Evolutionary conservation across 2,329 filamentous ascomycete species (phyloP).

Genomic region (Colletotrichum tofieldiae): DNA sequence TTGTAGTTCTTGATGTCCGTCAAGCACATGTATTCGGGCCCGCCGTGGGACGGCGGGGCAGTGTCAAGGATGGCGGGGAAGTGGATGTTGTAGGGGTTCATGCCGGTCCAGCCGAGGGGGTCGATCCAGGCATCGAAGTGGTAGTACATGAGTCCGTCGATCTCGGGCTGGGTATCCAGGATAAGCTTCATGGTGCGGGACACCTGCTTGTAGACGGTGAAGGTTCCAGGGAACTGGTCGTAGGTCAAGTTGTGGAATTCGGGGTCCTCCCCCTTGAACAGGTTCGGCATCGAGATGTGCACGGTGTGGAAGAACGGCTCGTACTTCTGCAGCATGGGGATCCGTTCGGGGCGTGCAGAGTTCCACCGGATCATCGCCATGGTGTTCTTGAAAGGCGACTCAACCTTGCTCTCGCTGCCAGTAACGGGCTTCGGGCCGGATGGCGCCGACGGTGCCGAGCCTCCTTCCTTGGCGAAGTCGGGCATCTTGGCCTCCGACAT

Average conservation of each 20-base stretch:
- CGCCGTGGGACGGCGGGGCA: conserved; percentile 42
- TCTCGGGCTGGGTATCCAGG: conserved; percentile 48
- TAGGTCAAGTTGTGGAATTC: conserved; percentile 48
- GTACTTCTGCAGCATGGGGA: conserved; percentile 49
- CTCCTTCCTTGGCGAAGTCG: conserved; percentile 39
- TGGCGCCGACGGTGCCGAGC: neutral
- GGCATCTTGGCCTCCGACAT: conserved; percentile 44
- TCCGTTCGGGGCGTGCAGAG: conserved; percentile 46
- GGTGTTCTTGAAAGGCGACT: conserved; percentile 50
- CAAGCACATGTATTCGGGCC: conserved; percentile 46
- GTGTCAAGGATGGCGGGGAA: conserved; percentile 46
- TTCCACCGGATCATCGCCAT: conserved; percentile 51
- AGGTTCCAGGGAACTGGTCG: conserved; percentile 47
- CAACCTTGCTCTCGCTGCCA: conserved; percentile 35
- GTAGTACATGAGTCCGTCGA: conserved; percentile 51
- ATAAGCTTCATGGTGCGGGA: conserved; percentile 51
- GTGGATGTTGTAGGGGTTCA: conserved; percentile 50
- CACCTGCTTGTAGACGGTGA: conserved; percentile 47
- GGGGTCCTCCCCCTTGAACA: conserved; percentile 39
- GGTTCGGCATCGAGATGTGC: conserved; percentile 49
- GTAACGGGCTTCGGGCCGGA: conserved; percentile 28
- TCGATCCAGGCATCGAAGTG: conserved; percentile 55
- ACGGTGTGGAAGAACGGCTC: conserved; percentile 51
- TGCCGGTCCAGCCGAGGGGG: conserved; percentile 48
- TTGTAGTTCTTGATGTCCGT: conserved; percentile 44